Evolutionary conservation across 106 monocot species (phyloP), one percentile per base, ranked within the genome.

Genomic region (Acorus calamus): DNA sequence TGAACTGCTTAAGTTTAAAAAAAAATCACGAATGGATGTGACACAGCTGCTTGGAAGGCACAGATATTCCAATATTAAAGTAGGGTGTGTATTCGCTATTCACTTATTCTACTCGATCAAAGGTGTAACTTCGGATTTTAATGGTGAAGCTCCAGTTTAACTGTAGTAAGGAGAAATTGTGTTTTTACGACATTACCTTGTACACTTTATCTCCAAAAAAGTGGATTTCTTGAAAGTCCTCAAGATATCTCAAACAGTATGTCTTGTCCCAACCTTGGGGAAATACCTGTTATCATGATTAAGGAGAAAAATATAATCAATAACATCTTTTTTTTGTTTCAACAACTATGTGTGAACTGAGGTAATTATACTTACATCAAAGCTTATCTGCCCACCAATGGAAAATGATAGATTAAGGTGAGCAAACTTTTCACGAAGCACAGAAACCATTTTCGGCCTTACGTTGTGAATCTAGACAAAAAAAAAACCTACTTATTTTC

Each of bases 201-300:
- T 91, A 96, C 2, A 90, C 91, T 64, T 96, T 96, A 66, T 96
- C 96, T 11, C 96, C 96, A 83, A 96, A 96, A 66, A 91, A 96
- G 71, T 96, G 91, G 55, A 90, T 85, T 72, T 82, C 91, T 65
- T 85, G 57, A 66, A 87, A 96, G 48, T 87, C 80, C 11, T 83
- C 76, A 49, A 96, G 77, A 67, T 83, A 96, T 65, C 72, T 81
- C 68, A 96, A 82, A 63, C 96, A 83, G 63, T 87, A 96, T 10
- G 96, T 96, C 74, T 96, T 96, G 61, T 96, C 96, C 90, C 96
- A 96, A 11, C 90, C 90, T 79, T 78, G 80, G 54, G 96, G 96
- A 74, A 96, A 96, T 28, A 96, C 96, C 96, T 96, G 48, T 44
- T 59, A 62, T 28, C 52, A 55, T n/a, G 59, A 53, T 47, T 1